Conservation (phyloP, 257 asterid species). For the Gentiana dahurica region DNA sequence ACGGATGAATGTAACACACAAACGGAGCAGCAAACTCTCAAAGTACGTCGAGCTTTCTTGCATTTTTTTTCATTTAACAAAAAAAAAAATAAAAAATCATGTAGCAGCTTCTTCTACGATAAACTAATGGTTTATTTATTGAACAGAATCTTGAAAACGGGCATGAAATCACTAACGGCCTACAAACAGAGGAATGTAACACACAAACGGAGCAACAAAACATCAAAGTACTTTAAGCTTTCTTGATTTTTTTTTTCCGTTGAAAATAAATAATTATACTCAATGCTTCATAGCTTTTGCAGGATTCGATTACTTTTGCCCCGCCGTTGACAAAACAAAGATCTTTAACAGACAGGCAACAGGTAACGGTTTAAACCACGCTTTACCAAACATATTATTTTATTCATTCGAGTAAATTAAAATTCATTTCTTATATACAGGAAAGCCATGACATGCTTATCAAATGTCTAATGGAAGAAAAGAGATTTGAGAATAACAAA, state of each 20-base stretch:
- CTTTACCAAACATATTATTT: background rate
- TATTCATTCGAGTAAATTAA: background rate
- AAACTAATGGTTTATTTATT: slow-evolving; percentile 5
- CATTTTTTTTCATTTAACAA: background rate
- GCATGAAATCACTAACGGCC: slow-evolving; percentile 27
- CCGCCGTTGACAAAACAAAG: slow-evolving; percentile 64
- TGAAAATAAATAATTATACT: slow-evolving; percentile 2
- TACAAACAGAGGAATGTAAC: slow-evolving; percentile 28
- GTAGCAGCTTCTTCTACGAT: too few species aligned
- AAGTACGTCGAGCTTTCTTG: slow-evolving; percentile 32
- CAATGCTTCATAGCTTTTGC: slow-evolving; percentile 10
- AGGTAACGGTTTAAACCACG: slow-evolving; percentile 38
- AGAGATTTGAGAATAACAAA: slow-evolving; percentile 56
- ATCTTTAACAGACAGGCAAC: slow-evolving; percentile 83
- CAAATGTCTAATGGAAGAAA: slow-evolving; percentile 74
- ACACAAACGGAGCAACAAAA: slow-evolving; percentile 24
- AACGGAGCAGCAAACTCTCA: slow-evolving; percentile 25
- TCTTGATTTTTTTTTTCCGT: slow-evolving; percentile 5
- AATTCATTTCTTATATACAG: slow-evolving; percentile 18
- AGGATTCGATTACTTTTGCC: slow-evolving; percentile 42
- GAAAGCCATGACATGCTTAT: slow-evolving; percentile 79
- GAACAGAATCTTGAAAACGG: slow-evolving; percentile 44
- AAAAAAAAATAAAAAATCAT: too few species aligned
- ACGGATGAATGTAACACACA: slow-evolving; percentile 27
- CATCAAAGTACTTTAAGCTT: slow-evolving; percentile 35